Evolutionary conservation across 164 flowering plant genomes (phyloP).

Genomic region (Vitis amurensis): DNA sequence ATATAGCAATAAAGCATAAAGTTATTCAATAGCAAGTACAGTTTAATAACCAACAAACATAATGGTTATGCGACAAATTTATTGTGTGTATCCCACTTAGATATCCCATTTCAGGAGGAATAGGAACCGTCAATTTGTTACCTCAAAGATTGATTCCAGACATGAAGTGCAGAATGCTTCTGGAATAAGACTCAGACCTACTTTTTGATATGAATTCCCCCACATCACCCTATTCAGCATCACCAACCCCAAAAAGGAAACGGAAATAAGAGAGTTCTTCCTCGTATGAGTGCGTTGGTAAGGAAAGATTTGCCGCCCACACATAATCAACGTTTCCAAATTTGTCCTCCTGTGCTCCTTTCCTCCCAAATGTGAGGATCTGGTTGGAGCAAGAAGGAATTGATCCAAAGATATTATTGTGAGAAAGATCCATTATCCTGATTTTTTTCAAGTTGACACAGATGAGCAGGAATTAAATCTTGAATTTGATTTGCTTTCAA

Average conservation of each 20-base stretch:
- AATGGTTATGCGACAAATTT: constrained; percentile 2
- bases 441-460: constrained; percentile 7
- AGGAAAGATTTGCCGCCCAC: neutral
- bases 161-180: neutral
- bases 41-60: no score
- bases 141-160: neutral
- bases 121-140: constrained; percentile 10
- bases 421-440: constrained; percentile 18
- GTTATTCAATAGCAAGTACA: no score
- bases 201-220: neutral
- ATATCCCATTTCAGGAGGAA: constrained; percentile 5
- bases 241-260: neutral
- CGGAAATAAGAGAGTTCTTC: neutral
- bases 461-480: constrained; percentile 11
- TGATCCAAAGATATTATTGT: constrained; percentile 15
- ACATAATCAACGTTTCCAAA: neutral
- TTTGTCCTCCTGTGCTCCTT: no score
- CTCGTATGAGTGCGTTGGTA: neutral
- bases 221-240: no score
- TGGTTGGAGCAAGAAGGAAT: constrained; percentile 10
- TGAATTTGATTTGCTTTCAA: constrained; percentile 8
- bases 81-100: neutral
- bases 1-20: no score
- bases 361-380: constrained; percentile 5
- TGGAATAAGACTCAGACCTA: neutral